Evolutionary conservation across 2,329 filamentous ascomycete species (phyloP).

Genomic region (Cladosporium sp.): DNA sequence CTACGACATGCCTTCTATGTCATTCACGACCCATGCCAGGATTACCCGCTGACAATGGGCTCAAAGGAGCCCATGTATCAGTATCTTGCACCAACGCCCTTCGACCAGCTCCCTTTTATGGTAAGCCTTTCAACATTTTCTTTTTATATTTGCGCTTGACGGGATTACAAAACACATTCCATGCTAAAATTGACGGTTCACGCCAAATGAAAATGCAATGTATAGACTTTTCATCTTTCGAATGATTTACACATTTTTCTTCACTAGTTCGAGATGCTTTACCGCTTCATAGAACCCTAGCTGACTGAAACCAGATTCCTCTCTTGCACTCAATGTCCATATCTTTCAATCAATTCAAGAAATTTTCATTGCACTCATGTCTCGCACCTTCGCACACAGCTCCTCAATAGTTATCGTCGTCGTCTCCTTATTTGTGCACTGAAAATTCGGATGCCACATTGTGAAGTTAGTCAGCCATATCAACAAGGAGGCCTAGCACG

Average conservation of each 20-base stretch:
- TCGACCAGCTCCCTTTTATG: neutral
- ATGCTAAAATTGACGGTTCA: conserved; percentile 80
- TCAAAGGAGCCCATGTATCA: neutral
- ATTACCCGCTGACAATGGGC: conserved; percentile 23
- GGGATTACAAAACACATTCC: conserved; percentile 44
- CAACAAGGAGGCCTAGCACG: no score
- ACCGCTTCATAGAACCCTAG: conserved; percentile 10
- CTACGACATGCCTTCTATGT: conserved; percentile 13
- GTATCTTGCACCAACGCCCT: neutral
- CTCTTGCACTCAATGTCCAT: no score
- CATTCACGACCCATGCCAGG: neutral
- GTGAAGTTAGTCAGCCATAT: no score
- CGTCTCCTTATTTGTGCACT: no score
- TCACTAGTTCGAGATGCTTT: neutral
- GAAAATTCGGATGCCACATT: no score
- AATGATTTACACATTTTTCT: conserved; percentile 49
- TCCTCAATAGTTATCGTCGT: no score
- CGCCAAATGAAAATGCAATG: no score
- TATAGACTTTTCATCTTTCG: conserved; percentile 80
- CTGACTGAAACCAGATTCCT: neutral
- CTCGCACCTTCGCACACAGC: no score
- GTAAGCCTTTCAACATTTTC: no score
- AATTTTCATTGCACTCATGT: no score
- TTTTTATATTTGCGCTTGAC: no score
- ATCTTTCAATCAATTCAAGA: no score